Base-by-base conservation (phyloP, 306 rosid species). In the Citrullus mucosospermus region DNA sequence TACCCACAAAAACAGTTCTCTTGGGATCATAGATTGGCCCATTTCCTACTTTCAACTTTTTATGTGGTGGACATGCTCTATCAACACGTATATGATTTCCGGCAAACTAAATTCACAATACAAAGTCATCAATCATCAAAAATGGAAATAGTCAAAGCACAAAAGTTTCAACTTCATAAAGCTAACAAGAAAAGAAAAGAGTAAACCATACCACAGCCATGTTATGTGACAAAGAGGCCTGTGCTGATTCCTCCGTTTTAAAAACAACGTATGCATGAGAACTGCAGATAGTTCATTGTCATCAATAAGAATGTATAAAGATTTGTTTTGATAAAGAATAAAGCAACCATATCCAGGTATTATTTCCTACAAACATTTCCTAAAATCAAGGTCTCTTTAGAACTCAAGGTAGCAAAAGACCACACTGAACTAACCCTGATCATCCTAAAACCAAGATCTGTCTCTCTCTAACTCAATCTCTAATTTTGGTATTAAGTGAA, bases 61-160 rank as follows among this genome's bases (percentile, higher is more conserved):
- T 95, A 77, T 97, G 93, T 61, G 99, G 99, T 2, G 99, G 99
- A 89, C 97, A 95, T 56, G 99, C 99, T 86, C 92, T 78, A 79
- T 95, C 99, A 79, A 95, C 97, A 65, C 97, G 97, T 34, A 92
- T 88, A 81, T 92, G 99, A 78, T 92, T 91, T 77, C 92, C 99
- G 71, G 82, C 97, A 81, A 95, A 81, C 99, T 92, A 81, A 65
- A 81, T 58, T 55, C 86, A 81, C 12, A 77, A 50, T 77, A 41
- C 8, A 81, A 76, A 41, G 56, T 53, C 17, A 70, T 48, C 25
- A 22, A 58, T 8, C 39, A 11, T 38, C 77, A 48, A 63, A 9
- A 63, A 63, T 75, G 69, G 4, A 58, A 58, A 18, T 69, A 34
- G 46, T 34, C 72, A 55, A 78, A 44, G 72, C 32, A 55, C 14